Percentiles rank a stretch among this genome's conserved stretches.
Evolutionary conservation across 2,329 filamentous ascomycete species (phyloP).

Genomic region (Microdochium nivale): DNA sequence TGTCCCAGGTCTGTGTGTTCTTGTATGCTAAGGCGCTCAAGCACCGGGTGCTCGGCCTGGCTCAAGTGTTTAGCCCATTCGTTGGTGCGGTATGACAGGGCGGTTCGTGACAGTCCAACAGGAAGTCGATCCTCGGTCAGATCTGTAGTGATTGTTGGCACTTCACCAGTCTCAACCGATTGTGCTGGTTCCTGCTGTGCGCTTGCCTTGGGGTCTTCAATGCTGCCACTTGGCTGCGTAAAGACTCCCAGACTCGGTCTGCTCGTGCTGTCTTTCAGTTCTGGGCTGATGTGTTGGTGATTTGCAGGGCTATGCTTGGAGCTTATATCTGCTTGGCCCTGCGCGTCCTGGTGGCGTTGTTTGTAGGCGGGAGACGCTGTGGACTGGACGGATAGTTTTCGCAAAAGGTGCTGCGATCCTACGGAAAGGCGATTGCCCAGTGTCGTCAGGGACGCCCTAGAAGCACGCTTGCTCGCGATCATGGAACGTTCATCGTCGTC

Average conservation of each 20-base stretch:
- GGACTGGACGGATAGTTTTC: slow-evolving; percentile 30
- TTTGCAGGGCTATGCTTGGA: neutral
- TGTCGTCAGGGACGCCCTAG: slow-evolving; percentile 13
- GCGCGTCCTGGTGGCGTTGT: slow-evolving; percentile 2
- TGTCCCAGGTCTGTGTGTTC: slow-evolving; percentile 23
- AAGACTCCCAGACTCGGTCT: no score
- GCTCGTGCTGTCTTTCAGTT: no score
- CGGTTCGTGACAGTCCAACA: slow-evolving; percentile 63
- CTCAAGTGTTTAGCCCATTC: slow-evolving; percentile 93
- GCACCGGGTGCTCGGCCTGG: slow-evolving; percentile 62
- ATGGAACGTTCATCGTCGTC: slow-evolving; percentile 38
- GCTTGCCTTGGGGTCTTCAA: neutral
- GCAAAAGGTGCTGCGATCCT: slow-evolving; percentile 34
- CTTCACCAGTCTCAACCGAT: slow-evolving; percentile 24
- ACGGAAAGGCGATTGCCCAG: slow-evolving; percentile 40
- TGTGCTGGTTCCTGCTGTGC: slow-evolving; percentile 3
- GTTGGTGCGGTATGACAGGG: slow-evolving; percentile 79
- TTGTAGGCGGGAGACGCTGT: slow-evolving; percentile 15
- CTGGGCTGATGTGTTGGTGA: neutral
- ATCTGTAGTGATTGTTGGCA: slow-evolving; percentile 35
- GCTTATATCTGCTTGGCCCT: neutral
- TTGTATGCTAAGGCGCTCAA: slow-evolving; percentile 49
- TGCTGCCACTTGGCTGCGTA: no score
- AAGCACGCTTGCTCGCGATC: slow-evolving; percentile 21
- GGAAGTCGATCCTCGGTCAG: slow-evolving; percentile 58